Conservation (phyloP, 805 yeast species). For the Isabelozyma gotoi region DNA sequence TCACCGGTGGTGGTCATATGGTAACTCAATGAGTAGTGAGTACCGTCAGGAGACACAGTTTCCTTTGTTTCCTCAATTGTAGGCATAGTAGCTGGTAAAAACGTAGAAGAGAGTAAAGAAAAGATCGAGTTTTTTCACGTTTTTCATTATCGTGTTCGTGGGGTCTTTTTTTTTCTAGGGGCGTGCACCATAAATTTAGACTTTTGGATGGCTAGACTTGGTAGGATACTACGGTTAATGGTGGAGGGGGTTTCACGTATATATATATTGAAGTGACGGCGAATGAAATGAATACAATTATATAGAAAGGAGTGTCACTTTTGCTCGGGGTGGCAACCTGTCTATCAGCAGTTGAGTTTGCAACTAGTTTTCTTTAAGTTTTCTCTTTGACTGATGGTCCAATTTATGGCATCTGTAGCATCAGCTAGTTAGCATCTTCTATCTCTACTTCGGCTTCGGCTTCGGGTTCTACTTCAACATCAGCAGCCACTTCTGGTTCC, state of each 20-base stretch:
- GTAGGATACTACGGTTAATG: too few relatives aligned
- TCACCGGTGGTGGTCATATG: background rate
- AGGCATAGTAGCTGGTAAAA: background rate
- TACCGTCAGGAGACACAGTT: background rate
- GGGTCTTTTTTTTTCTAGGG: background rate
- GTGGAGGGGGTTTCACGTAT: too few relatives aligned
- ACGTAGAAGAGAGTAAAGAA: background rate
- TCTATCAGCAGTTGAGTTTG: too few relatives aligned
- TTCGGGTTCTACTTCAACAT: too few relatives aligned
- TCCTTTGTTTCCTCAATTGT: background rate
- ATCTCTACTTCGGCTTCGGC: constrained; percentile 1
- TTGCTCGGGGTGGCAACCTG: too few relatives aligned
- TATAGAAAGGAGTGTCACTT: background rate
- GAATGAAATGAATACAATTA: background rate
- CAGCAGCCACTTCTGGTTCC: too few relatives aligned
- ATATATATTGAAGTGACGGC: too few relatives aligned
- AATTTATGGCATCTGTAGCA: background rate
- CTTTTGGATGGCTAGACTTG: too few relatives aligned
- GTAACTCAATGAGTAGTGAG: background rate
- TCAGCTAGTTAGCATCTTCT: background rate
- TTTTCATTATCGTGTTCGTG: too few relatives aligned
- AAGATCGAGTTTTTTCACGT: background rate
- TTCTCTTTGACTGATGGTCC: too few relatives aligned
- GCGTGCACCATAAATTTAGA: too few relatives aligned
- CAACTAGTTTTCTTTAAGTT: too few relatives aligned